Evolutionary conservation across 2,329 filamentous ascomycete species (phyloP).

Genomic region (Dryadomyces quercus-mongolicae): DNA sequence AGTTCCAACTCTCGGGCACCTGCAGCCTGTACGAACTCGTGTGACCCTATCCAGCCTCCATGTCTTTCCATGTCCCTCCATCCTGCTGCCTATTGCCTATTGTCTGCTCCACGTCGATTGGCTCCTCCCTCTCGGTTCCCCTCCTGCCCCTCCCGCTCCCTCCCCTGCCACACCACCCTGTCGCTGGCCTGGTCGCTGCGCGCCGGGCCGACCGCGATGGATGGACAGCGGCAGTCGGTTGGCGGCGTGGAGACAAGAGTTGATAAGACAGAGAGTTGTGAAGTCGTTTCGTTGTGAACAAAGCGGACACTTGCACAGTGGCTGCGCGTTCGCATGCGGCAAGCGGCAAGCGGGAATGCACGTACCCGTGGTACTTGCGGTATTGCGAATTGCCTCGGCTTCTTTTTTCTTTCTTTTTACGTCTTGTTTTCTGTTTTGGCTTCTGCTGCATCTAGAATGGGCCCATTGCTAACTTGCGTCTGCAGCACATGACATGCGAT

Average conservation of each 20-base stretch:
- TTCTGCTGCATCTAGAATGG: background rate
- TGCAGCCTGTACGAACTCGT: background rate
- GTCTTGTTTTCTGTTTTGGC: no score
- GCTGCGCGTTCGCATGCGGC: background rate
- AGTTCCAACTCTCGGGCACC: constrained; percentile 25
- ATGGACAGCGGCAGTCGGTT: no score
- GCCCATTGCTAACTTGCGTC: constrained; percentile 14
- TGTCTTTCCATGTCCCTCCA: background rate
- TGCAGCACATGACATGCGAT: constrained; percentile 84
- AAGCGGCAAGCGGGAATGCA: background rate
- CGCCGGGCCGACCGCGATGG: background rate
- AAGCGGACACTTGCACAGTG: background rate
- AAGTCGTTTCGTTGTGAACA: no score
- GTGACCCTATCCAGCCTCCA: background rate
- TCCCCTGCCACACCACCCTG: background rate
- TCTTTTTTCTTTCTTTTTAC: background rate
- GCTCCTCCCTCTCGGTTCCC: no score
- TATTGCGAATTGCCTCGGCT: background rate
- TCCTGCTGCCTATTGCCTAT: background rate
- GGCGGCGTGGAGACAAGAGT: no score
- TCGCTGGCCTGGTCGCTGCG: background rate
- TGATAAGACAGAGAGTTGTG: no score
- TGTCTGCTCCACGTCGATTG: background rate
- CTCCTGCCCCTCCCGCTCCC: background rate
- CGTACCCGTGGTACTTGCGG: background rate